Percentiles rank a stretch among this genome's conserved stretches.
phyloP scores from a whole-genome alignment of 2,329 filamentous ascomycete species.

The Calonectria ilicicola region DNA sequence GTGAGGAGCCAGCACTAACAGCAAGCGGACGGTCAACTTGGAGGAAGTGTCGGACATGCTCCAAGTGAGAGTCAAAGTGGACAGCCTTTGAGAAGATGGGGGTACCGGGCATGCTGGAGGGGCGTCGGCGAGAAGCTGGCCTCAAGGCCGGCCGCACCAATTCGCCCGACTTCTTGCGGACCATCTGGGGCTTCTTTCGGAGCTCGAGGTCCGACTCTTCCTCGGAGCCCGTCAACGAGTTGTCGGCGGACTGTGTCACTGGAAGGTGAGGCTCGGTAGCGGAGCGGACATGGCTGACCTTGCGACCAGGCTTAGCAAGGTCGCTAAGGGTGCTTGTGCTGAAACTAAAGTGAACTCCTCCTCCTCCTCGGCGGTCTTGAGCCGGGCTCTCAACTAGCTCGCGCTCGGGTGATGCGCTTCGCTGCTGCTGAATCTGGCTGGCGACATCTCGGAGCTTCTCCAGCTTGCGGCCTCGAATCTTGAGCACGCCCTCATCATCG shows the following conservation, averaged over 20 bases:
- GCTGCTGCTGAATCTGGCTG: constrained; percentile 73
- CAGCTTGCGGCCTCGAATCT: constrained; percentile 60
- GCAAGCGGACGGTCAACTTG: constrained; percentile 95
- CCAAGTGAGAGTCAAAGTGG: constrained; percentile 97
- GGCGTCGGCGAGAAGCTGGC: constrained; percentile 80
- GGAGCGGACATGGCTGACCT: constrained; percentile 64
- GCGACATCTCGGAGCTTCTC: constrained; percentile 80
- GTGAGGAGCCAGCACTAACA: constrained; percentile 93
- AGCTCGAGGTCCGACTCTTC: constrained; percentile 73
- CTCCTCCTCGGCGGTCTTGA: constrained; percentile 54
- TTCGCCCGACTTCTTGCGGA: constrained; percentile 98
- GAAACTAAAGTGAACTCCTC: constrained; percentile 58
- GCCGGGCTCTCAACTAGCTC: constrained; percentile 58
- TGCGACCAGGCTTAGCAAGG: constrained; percentile 54
- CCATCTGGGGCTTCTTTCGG: constrained; percentile 84
- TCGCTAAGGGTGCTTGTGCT: constrained; percentile 60
- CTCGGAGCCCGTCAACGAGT: constrained; percentile 66
- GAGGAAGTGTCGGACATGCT: constrained; percentile 95
- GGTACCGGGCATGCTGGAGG: constrained; percentile 97
- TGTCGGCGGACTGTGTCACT: constrained; percentile 59
- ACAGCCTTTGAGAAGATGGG: constrained; percentile 96
- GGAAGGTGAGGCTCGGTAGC: constrained; percentile 66
- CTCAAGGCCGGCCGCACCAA: constrained; percentile 92
- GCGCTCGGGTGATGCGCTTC: constrained; percentile 61
- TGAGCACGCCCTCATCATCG: constrained; percentile 78